Percentiles rank a stretch among this genome's conserved stretches.
These are phyloP conservation scores for Teunomyces stri DNA, from an alignment of 805 yeast species.

Conservation along the genomic window DNA sequence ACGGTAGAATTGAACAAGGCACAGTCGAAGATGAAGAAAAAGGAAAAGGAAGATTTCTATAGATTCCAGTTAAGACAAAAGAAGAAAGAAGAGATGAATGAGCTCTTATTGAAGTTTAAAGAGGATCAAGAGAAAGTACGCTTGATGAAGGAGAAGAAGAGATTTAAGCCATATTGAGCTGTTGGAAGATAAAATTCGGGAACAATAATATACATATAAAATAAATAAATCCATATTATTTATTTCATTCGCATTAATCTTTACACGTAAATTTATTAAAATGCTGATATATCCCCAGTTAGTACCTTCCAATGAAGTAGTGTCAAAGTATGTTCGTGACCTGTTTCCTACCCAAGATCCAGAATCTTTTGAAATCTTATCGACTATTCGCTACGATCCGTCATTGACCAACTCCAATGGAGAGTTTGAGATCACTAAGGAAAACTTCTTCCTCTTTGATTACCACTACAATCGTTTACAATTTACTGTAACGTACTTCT, in stretches of 20 bases:
- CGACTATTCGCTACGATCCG: conserved; percentile 80
- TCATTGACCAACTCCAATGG: conserved; percentile 31
- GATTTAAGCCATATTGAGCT: conserved; percentile 75
- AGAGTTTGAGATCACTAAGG: conserved; percentile 19
- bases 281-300: conserved; percentile 1
- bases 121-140: conserved; percentile 86
- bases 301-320: not conserved
- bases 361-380: conserved; percentile 52
- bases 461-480: conserved; percentile 63
- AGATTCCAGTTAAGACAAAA: conserved; percentile 93
- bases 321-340: conserved; percentile 6
- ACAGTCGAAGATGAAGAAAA: conserved; percentile 57
- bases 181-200: not conserved
- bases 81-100: conserved; percentile 90
- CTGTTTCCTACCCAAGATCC: conserved; percentile 11
- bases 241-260: not conserved
- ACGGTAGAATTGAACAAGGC: conserved; percentile 36
- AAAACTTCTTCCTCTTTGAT: conserved; percentile 57
- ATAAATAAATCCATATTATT: not conserved
- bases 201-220: not conserved
- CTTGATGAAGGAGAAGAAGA: conserved; percentile 73
- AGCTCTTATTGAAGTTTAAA: conserved; percentile 76
- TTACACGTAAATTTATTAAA: not conserved
- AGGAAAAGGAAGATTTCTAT: conserved; percentile 88
- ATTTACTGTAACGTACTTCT: conserved; percentile 53